Conservation (phyloP, 768 basidiomycete genomes). For the Myochromella boudieri region DNA sequence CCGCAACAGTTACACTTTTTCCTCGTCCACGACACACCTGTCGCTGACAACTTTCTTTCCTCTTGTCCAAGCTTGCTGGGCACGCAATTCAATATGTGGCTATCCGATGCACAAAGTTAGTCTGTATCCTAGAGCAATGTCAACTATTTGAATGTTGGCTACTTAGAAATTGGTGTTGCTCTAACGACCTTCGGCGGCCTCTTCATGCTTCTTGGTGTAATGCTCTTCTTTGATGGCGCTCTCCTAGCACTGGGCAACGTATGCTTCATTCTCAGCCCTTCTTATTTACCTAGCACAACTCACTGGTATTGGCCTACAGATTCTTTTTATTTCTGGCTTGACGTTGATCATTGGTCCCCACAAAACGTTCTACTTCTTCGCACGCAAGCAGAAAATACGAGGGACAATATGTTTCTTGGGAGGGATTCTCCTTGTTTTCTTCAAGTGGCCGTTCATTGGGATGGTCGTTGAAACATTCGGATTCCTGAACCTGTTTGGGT, state of each 20-base stretch:
- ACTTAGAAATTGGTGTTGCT: slow-evolving; percentile 90
- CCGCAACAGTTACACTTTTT: slow-evolving; percentile 4
- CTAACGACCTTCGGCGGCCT: slow-evolving; percentile 92
- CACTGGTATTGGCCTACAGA: slow-evolving; percentile 43
- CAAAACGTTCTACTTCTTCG: slow-evolving; percentile 98
- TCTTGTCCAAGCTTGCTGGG: slow-evolving; percentile 2
- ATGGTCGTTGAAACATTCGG: slow-evolving; percentile 94
- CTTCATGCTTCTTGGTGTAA: slow-evolving; percentile 95
- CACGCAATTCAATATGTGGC: slow-evolving; percentile 47
- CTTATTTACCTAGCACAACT: slow-evolving; percentile 2
- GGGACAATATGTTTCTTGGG: slow-evolving; percentile 88
- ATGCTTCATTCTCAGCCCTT: slow-evolving; percentile 11
- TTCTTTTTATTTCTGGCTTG: slow-evolving; percentile 91
- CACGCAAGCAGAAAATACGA: slow-evolving; percentile 90
- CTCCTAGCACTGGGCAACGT: slow-evolving; percentile 97
- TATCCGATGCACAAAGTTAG: slow-evolving; percentile 67
- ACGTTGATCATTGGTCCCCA: slow-evolving; percentile 96
- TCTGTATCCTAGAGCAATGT: slow-evolving; percentile 2
- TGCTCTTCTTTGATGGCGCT: slow-evolving; percentile 96
- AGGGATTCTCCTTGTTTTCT: slow-evolving; percentile 89
- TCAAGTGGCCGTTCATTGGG: slow-evolving; percentile 94
- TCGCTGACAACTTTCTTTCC: slow-evolving; percentile 2
- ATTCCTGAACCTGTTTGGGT: slow-evolving; percentile 98
- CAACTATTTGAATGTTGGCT: slow-evolving; percentile 5
- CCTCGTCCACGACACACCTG: slow-evolving; percentile 10